Base-by-base conservation (phyloP, 108 stramenopile genomes). In the Asterionellopsis glacialis region DNA sequence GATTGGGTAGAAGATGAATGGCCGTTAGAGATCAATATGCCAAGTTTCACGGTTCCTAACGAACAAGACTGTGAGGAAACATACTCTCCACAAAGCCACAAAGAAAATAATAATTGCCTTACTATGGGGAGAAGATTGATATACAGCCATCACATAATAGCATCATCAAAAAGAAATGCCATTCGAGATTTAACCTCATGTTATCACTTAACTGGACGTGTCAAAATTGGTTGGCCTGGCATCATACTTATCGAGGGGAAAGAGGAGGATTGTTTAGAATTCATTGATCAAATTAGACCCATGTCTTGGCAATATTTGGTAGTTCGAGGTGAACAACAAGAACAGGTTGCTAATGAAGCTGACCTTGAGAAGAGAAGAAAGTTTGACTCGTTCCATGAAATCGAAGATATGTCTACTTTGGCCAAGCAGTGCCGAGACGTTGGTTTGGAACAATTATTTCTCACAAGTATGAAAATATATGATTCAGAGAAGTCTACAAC, bases 61-160 rank as follows among this genome's bases (percentile, higher is more conserved):
- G 28, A 64, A 42, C 44, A 45, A 25, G 45, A n/a, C 13, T 19
- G 25, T 11, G 13, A 65, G 4, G 11, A 26, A 16, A 43, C 18
- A 49, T 0, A 0, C 59, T 33, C 27, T 49, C 40, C 6, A 21
- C 27, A 54, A 22, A n/a, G 52, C 11, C 9, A 52, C 25, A 13
- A 39, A 21, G 44, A 0, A 41, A 12, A 1, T 13, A 21, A 40
- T 48, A 2, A 10, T 41, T 13, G 48, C 47, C 63, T 59, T 38
- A 26, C 52, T 15, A 48, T 92, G 42, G 87, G 83, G 19, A 74
- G 87, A 26, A 58, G 81, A 44, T 52, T 82, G 12, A 89, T 92
- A 27, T 86, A 88, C 56, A 88, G 85, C 7, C 91, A 92, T 76
- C 91, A 92, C 55, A 92, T 92, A 28, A 92, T 92, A 68, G 78